Conservation (phyloP, 2,329 filamentous ascomycete genomes). For the Aspergillus eucalypticola region DNA sequence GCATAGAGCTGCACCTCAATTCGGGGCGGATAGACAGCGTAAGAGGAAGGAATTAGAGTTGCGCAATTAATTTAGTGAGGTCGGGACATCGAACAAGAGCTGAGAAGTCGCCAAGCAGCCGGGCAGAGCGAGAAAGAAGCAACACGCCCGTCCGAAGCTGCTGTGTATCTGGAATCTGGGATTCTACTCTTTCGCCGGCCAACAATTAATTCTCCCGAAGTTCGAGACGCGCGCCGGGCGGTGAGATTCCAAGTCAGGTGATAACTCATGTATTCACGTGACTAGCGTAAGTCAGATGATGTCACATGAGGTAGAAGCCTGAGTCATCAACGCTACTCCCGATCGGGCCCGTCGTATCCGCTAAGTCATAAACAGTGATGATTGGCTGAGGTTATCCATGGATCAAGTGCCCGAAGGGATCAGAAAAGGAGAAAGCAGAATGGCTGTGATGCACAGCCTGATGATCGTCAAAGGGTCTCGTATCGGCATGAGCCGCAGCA, state of each 20-base stretch:
- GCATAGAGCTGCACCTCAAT: not conserved
- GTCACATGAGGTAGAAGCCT: not conserved
- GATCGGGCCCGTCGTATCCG: not conserved
- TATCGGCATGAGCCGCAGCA: not conserved
- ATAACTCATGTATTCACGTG: not conserved
- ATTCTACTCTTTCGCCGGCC: not conserved
- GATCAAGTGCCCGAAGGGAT: not conserved
- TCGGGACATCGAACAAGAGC: not conserved
- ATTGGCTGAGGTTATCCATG: not conserved
- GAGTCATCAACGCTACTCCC: not conserved
- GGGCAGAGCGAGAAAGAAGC: not conserved
- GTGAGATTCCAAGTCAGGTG: constrained; percentile 11
- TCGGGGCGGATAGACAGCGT: not conserved
- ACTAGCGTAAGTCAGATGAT: not conserved
- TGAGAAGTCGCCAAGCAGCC: not conserved
- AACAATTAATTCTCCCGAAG: not conserved
- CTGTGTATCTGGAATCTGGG: not conserved
- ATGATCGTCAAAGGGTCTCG: not conserved
- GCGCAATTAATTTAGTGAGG: not conserved
- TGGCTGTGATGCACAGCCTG: not conserved
- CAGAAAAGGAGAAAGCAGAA: not conserved
- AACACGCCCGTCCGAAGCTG: not conserved
- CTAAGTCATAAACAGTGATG: not conserved
- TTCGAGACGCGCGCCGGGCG: constrained; percentile 19
- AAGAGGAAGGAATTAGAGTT: not conserved